phyloP scores from a whole-genome alignment of 768 basidiomycete genomes.

The Mycena albidolilacea region DNA sequence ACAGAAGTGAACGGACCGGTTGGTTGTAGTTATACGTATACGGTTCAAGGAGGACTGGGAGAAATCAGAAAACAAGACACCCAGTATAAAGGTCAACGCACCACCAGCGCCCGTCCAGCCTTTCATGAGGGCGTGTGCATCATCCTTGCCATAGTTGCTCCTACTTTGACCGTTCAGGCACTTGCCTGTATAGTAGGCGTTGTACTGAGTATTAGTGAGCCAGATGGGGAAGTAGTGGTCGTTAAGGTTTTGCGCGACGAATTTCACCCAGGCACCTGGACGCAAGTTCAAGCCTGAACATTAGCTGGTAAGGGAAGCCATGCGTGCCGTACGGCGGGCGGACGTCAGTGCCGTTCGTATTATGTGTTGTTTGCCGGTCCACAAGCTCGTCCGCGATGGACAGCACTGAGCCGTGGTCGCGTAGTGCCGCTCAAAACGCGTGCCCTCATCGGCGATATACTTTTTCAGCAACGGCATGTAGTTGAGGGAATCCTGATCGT shows the following conservation, averaged over 20 bases:
- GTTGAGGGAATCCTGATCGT: background rate
- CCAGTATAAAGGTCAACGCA: background rate
- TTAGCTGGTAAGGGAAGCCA: background rate
- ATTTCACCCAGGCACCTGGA: background rate
- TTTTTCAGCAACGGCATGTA: background rate
- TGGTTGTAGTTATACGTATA: constrained; percentile 2
- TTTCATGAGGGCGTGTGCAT: background rate
- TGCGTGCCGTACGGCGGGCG: background rate
- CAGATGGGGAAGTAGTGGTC: background rate
- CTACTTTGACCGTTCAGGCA: background rate
- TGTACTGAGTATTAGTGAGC: background rate
- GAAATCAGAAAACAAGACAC: background rate
- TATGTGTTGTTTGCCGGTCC: background rate
- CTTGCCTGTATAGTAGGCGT: background rate
- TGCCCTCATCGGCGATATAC: background rate
- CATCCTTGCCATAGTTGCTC: background rate
- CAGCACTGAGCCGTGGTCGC: background rate
- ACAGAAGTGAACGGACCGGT: background rate
- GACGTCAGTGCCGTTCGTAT: background rate
- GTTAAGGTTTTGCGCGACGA: background rate
- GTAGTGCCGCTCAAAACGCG: background rate
- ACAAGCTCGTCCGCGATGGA: background rate
- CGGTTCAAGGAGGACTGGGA: background rate
- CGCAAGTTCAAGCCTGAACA: background rate
- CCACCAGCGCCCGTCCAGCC: background rate